Conservation (phyloP, 2,329 filamentous ascomycete genomes). For the Apiospora phragmitis region DNA sequence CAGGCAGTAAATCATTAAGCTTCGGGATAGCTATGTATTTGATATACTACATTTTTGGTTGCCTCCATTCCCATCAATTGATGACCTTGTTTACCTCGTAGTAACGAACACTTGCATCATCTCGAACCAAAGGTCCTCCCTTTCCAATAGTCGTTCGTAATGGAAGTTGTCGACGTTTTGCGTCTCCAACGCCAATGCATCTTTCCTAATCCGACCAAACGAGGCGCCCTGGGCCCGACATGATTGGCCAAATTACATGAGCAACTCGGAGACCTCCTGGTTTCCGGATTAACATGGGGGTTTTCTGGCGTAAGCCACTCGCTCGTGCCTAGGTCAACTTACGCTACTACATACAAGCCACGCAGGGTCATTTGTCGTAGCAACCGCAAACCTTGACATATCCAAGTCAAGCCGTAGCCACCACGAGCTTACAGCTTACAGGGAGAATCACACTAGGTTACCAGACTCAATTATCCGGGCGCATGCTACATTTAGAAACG, state of each 20-base stretch:
- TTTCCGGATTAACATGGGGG: background rate
- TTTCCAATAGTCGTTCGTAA: background rate
- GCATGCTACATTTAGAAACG: background rate
- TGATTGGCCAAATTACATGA: background rate
- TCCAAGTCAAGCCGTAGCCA: background rate
- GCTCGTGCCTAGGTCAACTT: background rate
- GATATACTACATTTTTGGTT: background rate
- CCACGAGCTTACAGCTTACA: background rate
- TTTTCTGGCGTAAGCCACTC: background rate
- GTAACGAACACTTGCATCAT: background rate
- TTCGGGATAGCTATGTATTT: background rate
- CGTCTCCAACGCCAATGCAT: background rate
- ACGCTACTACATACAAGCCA: background rate
- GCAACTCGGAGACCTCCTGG: background rate
- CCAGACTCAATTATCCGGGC: background rate
- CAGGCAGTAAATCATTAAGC: background rate
- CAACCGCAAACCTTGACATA: background rate
- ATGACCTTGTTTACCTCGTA: background rate
- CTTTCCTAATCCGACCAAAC: constrained; percentile 1
- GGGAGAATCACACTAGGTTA: background rate
- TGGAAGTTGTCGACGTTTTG: background rate
- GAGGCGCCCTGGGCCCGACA: background rate
- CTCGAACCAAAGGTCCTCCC: background rate
- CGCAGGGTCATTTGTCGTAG: background rate
- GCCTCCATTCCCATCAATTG: background rate